Evolutionary conservation across 352 stramenopile species (phyloP), one percentile per base, ranked within the genome.

Genomic region (Aphanomyces cochlioides): DNA sequence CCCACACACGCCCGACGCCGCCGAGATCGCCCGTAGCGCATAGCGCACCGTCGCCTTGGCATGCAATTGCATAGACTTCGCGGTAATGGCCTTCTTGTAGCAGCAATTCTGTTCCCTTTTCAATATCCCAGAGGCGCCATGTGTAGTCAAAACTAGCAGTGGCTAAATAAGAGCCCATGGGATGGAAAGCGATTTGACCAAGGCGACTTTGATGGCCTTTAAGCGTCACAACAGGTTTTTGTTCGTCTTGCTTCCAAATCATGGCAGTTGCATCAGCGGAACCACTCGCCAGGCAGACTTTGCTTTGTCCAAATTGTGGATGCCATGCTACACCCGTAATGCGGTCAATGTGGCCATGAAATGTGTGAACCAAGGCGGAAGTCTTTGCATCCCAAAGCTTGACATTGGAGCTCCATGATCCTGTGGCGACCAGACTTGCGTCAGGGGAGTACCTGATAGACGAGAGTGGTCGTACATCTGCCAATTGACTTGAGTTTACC

Each of bases 91-190:
- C 97, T 87, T 99, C 97, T 75, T 99, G 97, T 13, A 99, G 71
- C 41, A 99, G 74, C 54, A 98, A 76, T 69, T 97, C 92, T 47
- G 90, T 83, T 7, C 82, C 87, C 1, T 90, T 97, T 40, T 96
- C 88, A 13, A 98, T 83, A 76, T 99, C 96, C 96, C 96, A 99
- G 15, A 99, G 82, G n/a, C 97, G 82, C 96, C 96, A 99, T 21
- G 96, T 98, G 71, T 98, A 89, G 77, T 99, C 97, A 73, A 98
- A 98, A 75, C 90, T 97, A 8, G 95, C 98, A 7, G 95, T 99
- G 34, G 85, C 96, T 5, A 99, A 79, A 72, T 92, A 93, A 47
- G 89, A 74, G 13, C 96, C 93, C n/a, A 87, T 78, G 4, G 97
- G 96, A 79, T 99, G 97, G 74, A 98, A 99, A 7, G 89, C 93